Evolutionary conservation across 768 basidiomycete genomes (phyloP), one percentile per base, ranked within the genome.

Genomic region (Leccinum longicurvipes): DNA sequence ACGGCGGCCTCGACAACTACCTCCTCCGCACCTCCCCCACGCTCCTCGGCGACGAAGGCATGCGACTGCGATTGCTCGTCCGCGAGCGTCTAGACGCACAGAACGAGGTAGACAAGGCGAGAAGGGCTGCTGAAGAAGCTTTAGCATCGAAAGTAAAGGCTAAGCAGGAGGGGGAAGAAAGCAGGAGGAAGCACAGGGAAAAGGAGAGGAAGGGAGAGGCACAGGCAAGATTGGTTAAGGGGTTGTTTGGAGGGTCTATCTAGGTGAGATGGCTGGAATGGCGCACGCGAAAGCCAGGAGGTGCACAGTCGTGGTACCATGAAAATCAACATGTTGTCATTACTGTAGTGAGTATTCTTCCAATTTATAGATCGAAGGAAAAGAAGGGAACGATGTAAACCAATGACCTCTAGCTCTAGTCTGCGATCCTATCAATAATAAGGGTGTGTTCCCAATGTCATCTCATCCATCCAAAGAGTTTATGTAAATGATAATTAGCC

Each of bases 1-100:
- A 84, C 59, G 86, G 85, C n/a, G 84, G 86, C 8, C 67, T 91
- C 28, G 89, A 91, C 64, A 79, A 82, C 39, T 91, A 90, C 65
- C 74, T 90, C 17, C 72, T 79, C 46, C 77, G 75, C 11, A 79
- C 78, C 1, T 70, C 73, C n/a, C 71, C 74, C 2, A 56, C 69
- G 25, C 62, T 73, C 17, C 69, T 76, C 1, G 74, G 76, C 10
- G 62, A 67, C 6, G 74, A 77, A 54, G 75, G 76, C 6, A 76
- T 76, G 74, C 73, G 75, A 27, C 62, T 87, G 25, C 77, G 86
- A 7, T 53, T 77, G 14, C 68, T 67, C 28, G 66, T 77, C 17
- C 67, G 72, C 6, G 75, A 76, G 47, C 61, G 59, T 45, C 58
- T 67, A 3, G 70, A 68, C 21, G 54, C 51, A 9, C 59, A 54